Evolutionary conservation across 768 basidiomycete species (phyloP), one percentile per base, ranked within the genome.

Genomic region (Termitomyces sp.): DNA sequence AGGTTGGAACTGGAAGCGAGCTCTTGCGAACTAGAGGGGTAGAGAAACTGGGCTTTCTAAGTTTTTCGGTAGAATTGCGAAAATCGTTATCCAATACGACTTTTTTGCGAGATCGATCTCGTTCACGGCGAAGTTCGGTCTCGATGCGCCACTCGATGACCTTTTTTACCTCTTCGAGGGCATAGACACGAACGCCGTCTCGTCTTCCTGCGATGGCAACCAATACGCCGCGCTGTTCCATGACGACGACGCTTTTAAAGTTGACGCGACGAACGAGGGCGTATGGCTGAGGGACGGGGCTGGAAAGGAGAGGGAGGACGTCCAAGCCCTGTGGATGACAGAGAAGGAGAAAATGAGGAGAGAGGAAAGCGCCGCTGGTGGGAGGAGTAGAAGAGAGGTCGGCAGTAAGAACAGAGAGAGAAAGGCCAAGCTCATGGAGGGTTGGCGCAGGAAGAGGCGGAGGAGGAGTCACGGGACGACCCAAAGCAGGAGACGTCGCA

Each of bases 171-270:
- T 93, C 91, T 56, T 93, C 90, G 15, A 93, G 74, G 17, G 91
- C 91, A 67, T 93, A 93, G 17, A 93, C 91, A 35, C 91, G 80
- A 43, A 93, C 90, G 3, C 91, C 90, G 59, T 93, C 90, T 61
- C 91, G 74, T 58, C 91, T 75, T 9, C 91, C 91, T 15, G 92
- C 92, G 58, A 93, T 91, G 12, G 91, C 90, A 9, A 93, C 91
- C n/a, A 93, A 72, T 0, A 93, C 90, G 7, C 90, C 91, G 30
- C 91, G 86, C 64, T 93, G 88, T 62, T 93, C 91, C 91, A 93
- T 93, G 14, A 93, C 87, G 0, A 93, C 88, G n/a, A 93, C 85
- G 54, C 80, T 84, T 65, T 91, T 93, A 70, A 93, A 93, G 35
- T 80, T 78, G 50, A 91, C 88, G 53, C 90, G 79, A 21, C 91